Base-by-base conservation (phyloP, 2,329 filamentous ascomycete species). In the Colletotrichum coccodes region DNA sequence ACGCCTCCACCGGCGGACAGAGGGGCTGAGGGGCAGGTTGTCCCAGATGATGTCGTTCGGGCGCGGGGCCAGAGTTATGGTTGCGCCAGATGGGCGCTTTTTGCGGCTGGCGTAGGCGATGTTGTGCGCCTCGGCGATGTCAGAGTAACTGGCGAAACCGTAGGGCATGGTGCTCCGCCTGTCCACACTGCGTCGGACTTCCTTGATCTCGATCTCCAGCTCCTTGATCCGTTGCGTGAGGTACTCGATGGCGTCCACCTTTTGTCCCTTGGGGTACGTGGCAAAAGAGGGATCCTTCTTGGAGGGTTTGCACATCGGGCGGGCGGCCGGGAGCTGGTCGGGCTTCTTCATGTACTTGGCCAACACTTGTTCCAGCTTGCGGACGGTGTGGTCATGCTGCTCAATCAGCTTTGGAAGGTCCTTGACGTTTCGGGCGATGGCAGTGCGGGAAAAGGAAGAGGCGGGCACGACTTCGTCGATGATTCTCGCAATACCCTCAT, bases 31-130 rank as follows among this genome's bases (percentile, higher is more conserved):
- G 6, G 90, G 87, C 83, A 99, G 88, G 75, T 99, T 99, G 77
- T 94, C 92, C 96, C 96, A 99, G 72, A 99, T 97, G 60, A 99
- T 89, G 77, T 98, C 95, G 76, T 93, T 94, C 3, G 96, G 95
- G 67, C 90, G 90, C 2, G 96, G 94, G 1, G 96, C 95, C 16
- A 98, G 86, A 6, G 83, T 86, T 63, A 99, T 89, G 0, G 88
- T 92, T 0, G 94, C 90, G 6, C 94, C 94, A 46, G 93, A 86
- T 0, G 94, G 93, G 73, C 92, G 92, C 83, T 96, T 96, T 56
- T 90, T 93, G 67, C 92, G 92, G 26, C 92, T 89, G 11, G 91
- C 88, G 80, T 92, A 97, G 12, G 95, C 96, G 71, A 97, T 94
- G 23, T 89, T 89, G 76, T 99, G 96, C 0, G 96, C 94, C 74